Base-by-base conservation (phyloP, 176 grass and related monocot genomes). In the Coix lacrymajobi region DNA sequence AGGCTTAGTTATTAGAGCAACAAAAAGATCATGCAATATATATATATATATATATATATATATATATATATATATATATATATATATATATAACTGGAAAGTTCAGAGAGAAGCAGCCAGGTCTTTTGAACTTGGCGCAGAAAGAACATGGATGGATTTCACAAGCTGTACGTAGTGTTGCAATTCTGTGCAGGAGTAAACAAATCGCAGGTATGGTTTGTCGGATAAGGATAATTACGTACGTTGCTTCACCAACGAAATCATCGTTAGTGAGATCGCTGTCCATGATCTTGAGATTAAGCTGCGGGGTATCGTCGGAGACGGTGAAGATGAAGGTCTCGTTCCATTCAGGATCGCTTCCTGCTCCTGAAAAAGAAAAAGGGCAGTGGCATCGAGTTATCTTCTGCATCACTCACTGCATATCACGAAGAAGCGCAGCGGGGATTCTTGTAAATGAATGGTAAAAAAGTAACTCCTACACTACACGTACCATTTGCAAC, bases 251-350 rank as follows among this genome's bases (percentile, higher is more conserved):
- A 29, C 92, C 92, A 13, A 98, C 79, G 61, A 98, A 91, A 83
- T 98, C 95, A 48, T 98, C 92, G 22, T 62, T 70, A 0, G 88
- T 84, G 37, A 86, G 1, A 62, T 98, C 90, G 22, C 82, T 95
- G 82, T 98, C 95, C 92, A 98, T 95, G 57, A 98, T 78, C 88
- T 98, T 95, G 67, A 98, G 60, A 31, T 24, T 67, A 22, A 98
- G 84, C 51, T 90, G 79, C 0, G 75, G 41, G 33, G 80, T 30
- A 32, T 60, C 66, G 30, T 79, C 82, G 33, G 92, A 91, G 62
- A 94, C 65, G 2, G 40, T 84, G 82, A 98, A 98, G 24, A 95
- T 24, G 77, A 98, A 98, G 75, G 75, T 98, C 79, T 98, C 90
- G 4, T 98, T 95, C 92, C 96, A 98, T 70, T 98, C 92, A 58